phyloP scores from a whole-genome alignment of 345 rosid species.

The Eucalyptus regnans region DNA sequence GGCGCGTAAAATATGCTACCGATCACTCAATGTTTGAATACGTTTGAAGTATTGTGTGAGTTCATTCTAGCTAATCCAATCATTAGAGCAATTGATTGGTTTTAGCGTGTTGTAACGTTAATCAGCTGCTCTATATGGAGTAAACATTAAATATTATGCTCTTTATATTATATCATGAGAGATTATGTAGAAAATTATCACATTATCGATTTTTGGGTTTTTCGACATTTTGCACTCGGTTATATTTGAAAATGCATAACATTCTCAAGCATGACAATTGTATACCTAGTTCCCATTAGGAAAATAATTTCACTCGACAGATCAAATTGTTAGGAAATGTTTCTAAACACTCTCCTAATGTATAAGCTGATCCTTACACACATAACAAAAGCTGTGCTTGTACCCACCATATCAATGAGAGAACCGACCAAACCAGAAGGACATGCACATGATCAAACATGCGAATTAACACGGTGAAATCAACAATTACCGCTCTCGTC shows the following conservation, averaged over 20 bases:
- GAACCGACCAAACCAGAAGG: neutral
- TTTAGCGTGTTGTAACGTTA: neutral
- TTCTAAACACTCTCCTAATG: neutral
- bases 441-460: neutral
- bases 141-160: neutral
- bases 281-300: fast-evolving
- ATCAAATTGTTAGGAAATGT: neutral
- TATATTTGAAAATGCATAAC: neutral
- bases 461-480: neutral
- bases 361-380: neutral
- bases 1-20: neutral
- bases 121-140: neutral
- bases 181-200: neutral
- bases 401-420: neutral
- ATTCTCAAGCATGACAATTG: neutral
- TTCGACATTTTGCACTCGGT: neutral
- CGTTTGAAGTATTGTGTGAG: neutral
- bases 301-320: neutral
- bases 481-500: neutral
- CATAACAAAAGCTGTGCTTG: neutral
- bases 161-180: neutral
- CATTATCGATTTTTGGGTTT: neutral
- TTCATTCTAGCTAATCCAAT: neutral
- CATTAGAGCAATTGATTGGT: neutral
- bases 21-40: neutral